A percentile compares a stretch with the other conserved stretches of the same genome.
These are phyloP conservation scores for Kazachstania taianensis DNA, from an alignment of 805 yeast genomes.

Conservation along the genomic window DNA sequence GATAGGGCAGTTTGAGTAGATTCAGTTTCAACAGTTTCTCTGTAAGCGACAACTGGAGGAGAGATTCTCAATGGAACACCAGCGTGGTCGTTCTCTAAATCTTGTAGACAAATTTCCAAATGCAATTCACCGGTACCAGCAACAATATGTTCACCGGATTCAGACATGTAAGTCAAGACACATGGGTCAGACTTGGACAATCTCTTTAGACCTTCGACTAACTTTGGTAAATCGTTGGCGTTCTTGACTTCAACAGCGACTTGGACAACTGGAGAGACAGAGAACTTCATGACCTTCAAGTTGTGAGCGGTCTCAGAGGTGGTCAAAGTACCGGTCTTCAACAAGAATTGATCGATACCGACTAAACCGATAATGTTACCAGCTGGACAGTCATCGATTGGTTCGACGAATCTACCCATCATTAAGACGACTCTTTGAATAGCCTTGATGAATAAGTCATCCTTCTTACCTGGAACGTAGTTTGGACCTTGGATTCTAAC, in stretches of 20 bases:
- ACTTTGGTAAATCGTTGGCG: slow-evolving; percentile 98
- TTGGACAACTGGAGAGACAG: slow-evolving; percentile 99
- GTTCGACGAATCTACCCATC: slow-evolving; percentile 99
- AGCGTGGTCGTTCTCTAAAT: slow-evolving; percentile 97
- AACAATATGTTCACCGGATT: slow-evolving; percentile 98
- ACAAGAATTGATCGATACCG: slow-evolving; percentile 99
- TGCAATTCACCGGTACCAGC: slow-evolving; percentile 99
- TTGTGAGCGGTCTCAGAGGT: slow-evolving; percentile 95
- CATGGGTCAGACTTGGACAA: slow-evolving; percentile 99
- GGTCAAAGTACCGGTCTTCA: slow-evolving; percentile 98
- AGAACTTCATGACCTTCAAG: slow-evolving; percentile 99
- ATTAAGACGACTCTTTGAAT: slow-evolving; percentile 98
- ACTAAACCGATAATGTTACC: slow-evolving; percentile 99
- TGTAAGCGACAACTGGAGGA: slow-evolving; percentile 96
- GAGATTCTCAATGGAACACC: slow-evolving; percentile 97
- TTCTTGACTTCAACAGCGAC: slow-evolving; percentile 99
- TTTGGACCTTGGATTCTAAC: slow-evolving; percentile 99
- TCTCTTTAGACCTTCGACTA: slow-evolving; percentile 99
- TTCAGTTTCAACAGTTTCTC: slow-evolving; percentile 93
- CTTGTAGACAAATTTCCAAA: slow-evolving; percentile 93
- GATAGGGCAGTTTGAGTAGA: slow-evolving; percentile 94
- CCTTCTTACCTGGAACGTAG: slow-evolving; percentile 98
- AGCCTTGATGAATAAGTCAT: slow-evolving; percentile 92
- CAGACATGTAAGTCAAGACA: slow-evolving; percentile 78
- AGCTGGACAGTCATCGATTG: slow-evolving; percentile 98